phyloP scores from a whole-genome alignment of 2,329 filamentous ascomycete species.

The Phaeosphaeriaceae sp. region DNA sequence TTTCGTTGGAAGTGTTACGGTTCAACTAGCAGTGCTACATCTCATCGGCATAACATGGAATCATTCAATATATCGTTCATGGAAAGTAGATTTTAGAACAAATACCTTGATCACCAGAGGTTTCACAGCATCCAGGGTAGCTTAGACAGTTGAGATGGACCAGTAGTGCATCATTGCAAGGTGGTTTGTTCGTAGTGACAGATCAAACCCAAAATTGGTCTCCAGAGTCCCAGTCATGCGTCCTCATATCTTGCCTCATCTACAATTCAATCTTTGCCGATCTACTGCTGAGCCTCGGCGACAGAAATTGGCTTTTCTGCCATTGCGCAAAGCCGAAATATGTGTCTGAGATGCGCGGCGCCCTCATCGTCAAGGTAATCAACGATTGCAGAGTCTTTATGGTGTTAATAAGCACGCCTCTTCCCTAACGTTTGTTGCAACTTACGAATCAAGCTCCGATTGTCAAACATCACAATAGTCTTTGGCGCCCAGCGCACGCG shows the following conservation, averaged over 20 bases:
- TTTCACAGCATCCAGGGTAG: too few relatives aligned
- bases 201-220: too few relatives aligned
- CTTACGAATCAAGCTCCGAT: neutral
- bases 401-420: neutral
- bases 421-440: neutral
- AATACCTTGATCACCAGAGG: too few relatives aligned
- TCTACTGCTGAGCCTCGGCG: neutral
- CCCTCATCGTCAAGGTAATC: constrained; percentile 1
- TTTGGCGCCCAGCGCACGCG: constrained; percentile 1
- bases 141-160: too few relatives aligned
- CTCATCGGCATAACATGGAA: too few relatives aligned
- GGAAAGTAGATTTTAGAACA: too few relatives aligned
- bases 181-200: too few relatives aligned
- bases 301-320: neutral
- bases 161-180: too few relatives aligned
- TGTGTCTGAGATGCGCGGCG: neutral
- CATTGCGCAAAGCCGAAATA: constrained; percentile 1
- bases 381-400: neutral
- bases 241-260: neutral
- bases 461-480: constrained; percentile 1
- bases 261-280: neutral
- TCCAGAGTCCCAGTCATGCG: neutral
- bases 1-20: too few relatives aligned
- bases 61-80: too few relatives aligned
- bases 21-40: too few relatives aligned